Evolutionary conservation across 2,329 filamentous ascomycete genomes (phyloP), one percentile per base, ranked within the genome.

Genomic region (Cladosporium sp.): DNA sequence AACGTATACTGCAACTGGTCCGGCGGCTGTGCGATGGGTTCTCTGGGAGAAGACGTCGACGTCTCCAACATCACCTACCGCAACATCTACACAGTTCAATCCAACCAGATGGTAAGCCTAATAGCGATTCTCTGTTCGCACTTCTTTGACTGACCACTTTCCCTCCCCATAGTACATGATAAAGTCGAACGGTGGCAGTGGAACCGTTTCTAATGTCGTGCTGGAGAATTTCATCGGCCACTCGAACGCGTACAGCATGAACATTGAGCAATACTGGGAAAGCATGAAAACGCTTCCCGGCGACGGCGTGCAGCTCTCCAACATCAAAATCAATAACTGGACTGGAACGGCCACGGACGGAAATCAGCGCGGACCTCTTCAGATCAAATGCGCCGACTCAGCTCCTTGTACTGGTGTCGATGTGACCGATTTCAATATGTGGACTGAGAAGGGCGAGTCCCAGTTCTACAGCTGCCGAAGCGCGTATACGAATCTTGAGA

Each of bases 1-100:
- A 77, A 75, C 55, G 72, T 83, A 52, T 79, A 79, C 66, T 83
- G 80, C 67, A 83, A 83, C 68, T 78, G 74, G 74, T 77, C 72
- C n/a, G 79, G 78, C 13, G 78, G 62, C 29, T 79, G 77, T 55
- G 78, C 74, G 9, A 77, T 83, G 57, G 79, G 79, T 30, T 80
- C 76, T 3, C 69, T 83, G 2, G 73, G 70, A 5, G 63, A 66
- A 11, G 70, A 72, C 50, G 76, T 65, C 50, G 69, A 74, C 52
- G 76, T 82, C 59, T 73, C 72, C 33, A 66, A 78, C 52, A 70
- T 82, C 52, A 62, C 67, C 22, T 82, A 82, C 67, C 67, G 69
- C 57, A 79, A 82, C 59, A 60, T 82, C 53, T 82, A 82, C 67
- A 81, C 78, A 25, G 74, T 71, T 66, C 68, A 71, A n/a, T 76